Conservation (phyloP, 345 rosid species). For the Sisymbrium altissimum region DNA sequence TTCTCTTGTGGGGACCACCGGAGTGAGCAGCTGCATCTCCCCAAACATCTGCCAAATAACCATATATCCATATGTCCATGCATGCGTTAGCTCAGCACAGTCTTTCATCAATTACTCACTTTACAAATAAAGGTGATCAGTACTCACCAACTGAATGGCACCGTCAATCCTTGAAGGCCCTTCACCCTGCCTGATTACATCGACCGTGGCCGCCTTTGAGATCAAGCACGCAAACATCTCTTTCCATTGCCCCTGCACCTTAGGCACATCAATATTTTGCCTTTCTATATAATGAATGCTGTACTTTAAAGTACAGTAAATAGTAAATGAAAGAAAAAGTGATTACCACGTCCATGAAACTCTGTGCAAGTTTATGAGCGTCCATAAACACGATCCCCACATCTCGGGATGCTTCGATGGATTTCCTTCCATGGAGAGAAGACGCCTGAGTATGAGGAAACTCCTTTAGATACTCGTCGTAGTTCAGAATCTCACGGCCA, state of each 20-base stretch:
- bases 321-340: neutral
- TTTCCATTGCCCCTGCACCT: constrained; percentile 79
- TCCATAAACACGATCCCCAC: constrained; percentile 73
- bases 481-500: constrained; percentile 89
- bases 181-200: constrained; percentile 76
- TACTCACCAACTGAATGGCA: constrained; percentile 75
- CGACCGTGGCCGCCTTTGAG: constrained; percentile 84
- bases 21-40: constrained; percentile 92
- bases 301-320: neutral
- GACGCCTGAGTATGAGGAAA: constrained; percentile 48
- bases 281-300: neutral
- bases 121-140: neutral
- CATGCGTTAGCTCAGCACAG: neutral
- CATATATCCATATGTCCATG: neutral
- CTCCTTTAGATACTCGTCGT: constrained; percentile 80
- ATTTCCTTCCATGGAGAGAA: constrained; percentile 46
- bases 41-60: constrained; percentile 93
- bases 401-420: constrained; percentile 91
- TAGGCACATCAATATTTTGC: neutral
- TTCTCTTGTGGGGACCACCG: constrained; percentile 89
- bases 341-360: constrained; percentile 88
- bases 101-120: neutral
- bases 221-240: constrained; percentile 94
- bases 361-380: constrained; percentile 69
- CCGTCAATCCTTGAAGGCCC: constrained; percentile 67